Base-by-base conservation (phyloP, 176 grass and related monocot species). In the Aegilops umbellulata region DNA sequence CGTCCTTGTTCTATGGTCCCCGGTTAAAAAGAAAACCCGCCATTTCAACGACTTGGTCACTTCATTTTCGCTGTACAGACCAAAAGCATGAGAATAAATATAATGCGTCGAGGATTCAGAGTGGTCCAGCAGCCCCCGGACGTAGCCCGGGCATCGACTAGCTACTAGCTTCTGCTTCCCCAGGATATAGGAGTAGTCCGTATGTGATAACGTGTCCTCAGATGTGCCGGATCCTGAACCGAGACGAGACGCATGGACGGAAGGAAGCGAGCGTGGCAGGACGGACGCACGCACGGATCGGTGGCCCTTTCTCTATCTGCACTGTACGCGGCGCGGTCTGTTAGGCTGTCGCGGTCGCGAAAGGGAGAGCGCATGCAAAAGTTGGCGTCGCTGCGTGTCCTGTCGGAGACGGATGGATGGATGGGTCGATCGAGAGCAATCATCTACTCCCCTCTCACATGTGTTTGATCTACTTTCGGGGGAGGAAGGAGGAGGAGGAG, bases 291-390 rank as follows among this genome's bases (percentile, higher is more conserved):
- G 10, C 4, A 26, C 8, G 29, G 31, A 70, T 70, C 19, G 34
- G 22, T 41, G 57, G 6, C 14, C 47, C 3, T 75, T 74, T 57
- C 9, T 34, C 15, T 22, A 32, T 29, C 49, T 53, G 5, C 49
- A 19, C 17, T 6, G 72, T 49, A 5, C 22, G 35, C 36, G 6
- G 30, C 25, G 15, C 5, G 0, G 60, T 9, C 58, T 85, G 82
- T 76, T 81, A 89, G 46, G 82, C 77, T 89, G 88, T 89, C 69
- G 46, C 77, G 46, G 30, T 81, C 88, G 82, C 57, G 44, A 75
- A 80, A 89, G 76, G 76, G 87, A 10, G 61, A 72, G 44, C 25
- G 76, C 84, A 66, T 51, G 84, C 76, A 20, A 55, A 79, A 69
- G 31, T 49, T 65, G 22, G n/a, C 24, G 16, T 49, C 73, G 73